Conservation (phyloP, 352 stramenopile genomes). For the Phytophthora ramorum region DNA sequence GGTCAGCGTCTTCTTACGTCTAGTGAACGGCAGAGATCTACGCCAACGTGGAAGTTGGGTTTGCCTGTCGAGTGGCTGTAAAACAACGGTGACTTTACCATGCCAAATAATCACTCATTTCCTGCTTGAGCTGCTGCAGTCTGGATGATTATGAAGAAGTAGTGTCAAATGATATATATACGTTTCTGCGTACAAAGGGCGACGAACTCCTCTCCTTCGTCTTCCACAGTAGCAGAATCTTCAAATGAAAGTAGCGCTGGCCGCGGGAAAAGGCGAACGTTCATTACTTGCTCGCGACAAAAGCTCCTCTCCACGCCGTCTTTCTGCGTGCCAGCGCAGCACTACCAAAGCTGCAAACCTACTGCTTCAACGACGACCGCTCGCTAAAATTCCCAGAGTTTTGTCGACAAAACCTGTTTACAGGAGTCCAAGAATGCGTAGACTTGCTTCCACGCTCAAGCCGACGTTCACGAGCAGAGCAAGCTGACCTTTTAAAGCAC, state of each 20-base stretch:
- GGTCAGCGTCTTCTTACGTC: no score
- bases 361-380: not conserved
- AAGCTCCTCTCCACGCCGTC: not conserved
- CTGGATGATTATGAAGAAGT: no score
- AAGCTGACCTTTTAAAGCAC: constrained; percentile 54
- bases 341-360: not conserved
- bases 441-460: constrained; percentile 36
- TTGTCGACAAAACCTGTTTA: constrained; percentile 3
- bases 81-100: no score
- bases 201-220: no score
- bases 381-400: not conserved
- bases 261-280: not conserved
- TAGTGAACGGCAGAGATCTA: no score
- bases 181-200: no score
- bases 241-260: not conserved
- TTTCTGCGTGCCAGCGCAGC: not conserved
- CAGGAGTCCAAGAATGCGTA: constrained; percentile 41
- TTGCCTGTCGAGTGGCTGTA: no score
- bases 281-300: constrained; percentile 16
- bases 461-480: constrained; percentile 30
- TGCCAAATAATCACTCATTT: no score
- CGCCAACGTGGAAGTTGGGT: no score
- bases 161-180: no score
- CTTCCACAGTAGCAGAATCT: no score
- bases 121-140: no score